phyloP scores from a whole-genome alignment of 805 yeast species.

The Barnettozyma salicaria region DNA sequence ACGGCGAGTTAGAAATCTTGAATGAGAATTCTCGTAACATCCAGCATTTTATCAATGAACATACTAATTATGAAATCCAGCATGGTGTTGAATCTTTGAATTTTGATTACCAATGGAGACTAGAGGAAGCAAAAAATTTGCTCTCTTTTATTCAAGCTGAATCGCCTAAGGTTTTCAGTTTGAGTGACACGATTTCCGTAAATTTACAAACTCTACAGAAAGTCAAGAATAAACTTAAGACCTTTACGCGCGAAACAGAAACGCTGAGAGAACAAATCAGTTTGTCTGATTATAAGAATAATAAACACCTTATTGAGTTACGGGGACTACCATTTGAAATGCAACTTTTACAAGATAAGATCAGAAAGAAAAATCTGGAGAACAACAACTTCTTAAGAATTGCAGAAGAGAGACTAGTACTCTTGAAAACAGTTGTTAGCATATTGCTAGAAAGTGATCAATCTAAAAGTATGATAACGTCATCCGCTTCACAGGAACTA shows the following conservation, averaged over 20 bases:
- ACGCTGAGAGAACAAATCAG: constrained; percentile 10
- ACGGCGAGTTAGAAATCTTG: constrained; percentile 31
- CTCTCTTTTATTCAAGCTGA: constrained; percentile 6
- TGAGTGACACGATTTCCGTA: constrained; percentile 5
- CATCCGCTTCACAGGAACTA: constrained; percentile 13
- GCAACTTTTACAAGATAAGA: constrained; percentile 12
- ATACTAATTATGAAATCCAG: constrained; percentile 21
- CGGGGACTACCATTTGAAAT: constrained; percentile 21
- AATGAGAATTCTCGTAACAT: constrained; percentile 27
- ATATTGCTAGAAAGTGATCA: constrained; percentile 6
- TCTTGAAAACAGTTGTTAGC: constrained; percentile 17
- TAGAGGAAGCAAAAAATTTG: constrained; percentile 26
- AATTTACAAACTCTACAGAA: not conserved
- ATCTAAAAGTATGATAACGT: constrained; percentile 10
- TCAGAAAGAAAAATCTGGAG: constrained; percentile 13
- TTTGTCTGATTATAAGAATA: constrained; percentile 7
- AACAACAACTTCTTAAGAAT: constrained; percentile 12
- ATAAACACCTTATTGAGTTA: constrained; percentile 9
- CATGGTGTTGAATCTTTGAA: constrained; percentile 27
- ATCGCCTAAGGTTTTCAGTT: not conserved
- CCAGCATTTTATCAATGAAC: constrained; percentile 29
- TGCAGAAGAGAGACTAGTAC: constrained; percentile 17
- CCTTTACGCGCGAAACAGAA: constrained; percentile 3
- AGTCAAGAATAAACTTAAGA: constrained; percentile 4
- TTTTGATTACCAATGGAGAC: constrained; percentile 33